phyloP scores from a whole-genome alignment of 2,329 filamentous ascomycete genomes.

The Pyrenophora seminiperda region DNA sequence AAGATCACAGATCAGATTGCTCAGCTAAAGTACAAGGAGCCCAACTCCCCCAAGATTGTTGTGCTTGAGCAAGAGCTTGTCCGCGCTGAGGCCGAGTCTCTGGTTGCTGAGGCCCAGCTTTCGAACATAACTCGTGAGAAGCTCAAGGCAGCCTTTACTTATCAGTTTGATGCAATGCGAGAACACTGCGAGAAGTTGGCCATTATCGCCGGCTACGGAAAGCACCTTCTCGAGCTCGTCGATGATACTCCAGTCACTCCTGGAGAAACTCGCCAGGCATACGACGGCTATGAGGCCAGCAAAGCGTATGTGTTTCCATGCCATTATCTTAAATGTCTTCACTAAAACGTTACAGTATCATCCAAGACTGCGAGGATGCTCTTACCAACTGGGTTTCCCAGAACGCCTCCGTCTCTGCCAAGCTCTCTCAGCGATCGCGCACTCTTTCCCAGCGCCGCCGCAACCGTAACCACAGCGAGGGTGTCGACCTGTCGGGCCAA shows the following conservation, averaged over 20 bases:
- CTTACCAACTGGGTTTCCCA: constrained; percentile 96
- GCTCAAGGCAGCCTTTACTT: constrained; percentile 96
- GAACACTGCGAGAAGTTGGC: constrained; percentile 98
- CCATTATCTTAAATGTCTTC: background rate
- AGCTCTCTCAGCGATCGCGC: constrained; percentile 84
- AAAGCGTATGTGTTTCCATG: constrained; percentile 65
- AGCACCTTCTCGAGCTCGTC: constrained; percentile 95
- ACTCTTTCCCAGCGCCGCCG: constrained; percentile 81
- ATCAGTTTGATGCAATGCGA: constrained; percentile 95
- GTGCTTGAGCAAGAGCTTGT: constrained; percentile 98
- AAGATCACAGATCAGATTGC: constrained; percentile 99
- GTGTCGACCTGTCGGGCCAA: constrained; percentile 81
- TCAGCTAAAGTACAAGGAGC: constrained; percentile 99
- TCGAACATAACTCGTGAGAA: constrained; percentile 99
- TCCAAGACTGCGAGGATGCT: constrained; percentile 97
- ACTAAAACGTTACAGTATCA: constrained; percentile 66
- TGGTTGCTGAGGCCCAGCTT: constrained; percentile 95
- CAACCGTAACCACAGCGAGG: constrained; percentile 68
- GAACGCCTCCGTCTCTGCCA: constrained; percentile 85
- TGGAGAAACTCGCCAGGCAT: constrained; percentile 92
- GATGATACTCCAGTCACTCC: constrained; percentile 97
- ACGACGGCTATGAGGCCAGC: constrained; percentile 97
- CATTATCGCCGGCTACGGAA: constrained; percentile 96
- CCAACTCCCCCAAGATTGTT: constrained; percentile 95
- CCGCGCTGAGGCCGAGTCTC: constrained; percentile 96